Evolutionary conservation across 2,329 filamentous ascomycete genomes (phyloP).

Genomic region (Calonectria pteridis): DNA sequence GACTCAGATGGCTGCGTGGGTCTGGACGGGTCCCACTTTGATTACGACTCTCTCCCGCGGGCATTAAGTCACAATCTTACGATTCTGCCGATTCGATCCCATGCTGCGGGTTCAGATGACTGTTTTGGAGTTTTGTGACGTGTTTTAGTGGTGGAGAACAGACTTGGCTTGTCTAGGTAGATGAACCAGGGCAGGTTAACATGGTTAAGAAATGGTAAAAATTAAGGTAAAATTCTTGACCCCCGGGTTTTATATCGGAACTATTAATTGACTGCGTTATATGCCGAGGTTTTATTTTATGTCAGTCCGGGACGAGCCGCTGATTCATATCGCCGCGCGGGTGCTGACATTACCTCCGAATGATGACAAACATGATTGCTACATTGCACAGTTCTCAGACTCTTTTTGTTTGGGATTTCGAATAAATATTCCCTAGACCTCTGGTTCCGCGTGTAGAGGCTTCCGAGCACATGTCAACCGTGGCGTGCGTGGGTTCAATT

Average conservation of each 20-base stretch:
- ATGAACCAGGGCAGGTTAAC: not conserved
- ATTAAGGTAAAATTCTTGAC: not conserved
- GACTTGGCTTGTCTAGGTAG: not conserved
- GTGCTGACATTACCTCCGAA: not conserved
- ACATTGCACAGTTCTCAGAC: not conserved
- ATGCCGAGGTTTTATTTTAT: not conserved
- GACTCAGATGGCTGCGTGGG: not conserved
- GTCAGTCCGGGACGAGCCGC: not conserved
- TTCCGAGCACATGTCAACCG: not conserved
- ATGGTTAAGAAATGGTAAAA: not conserved
- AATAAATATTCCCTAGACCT: not conserved
- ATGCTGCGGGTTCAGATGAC: not conserved
- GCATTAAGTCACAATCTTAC: not conserved
- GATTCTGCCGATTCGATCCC: not conserved
- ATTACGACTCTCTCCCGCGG: not conserved
- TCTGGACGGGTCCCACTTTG: not conserved
- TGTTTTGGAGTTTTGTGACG: not conserved
- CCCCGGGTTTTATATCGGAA: not conserved
- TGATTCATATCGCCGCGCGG: not conserved
- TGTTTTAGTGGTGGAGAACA: not conserved
- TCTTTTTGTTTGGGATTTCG: not conserved
- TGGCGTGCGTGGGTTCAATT: no score
- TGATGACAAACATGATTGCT: not conserved
- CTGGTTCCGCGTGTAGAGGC: not conserved
- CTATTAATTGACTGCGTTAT: not conserved